Base-by-base conservation (phyloP, 139 green algal species). In the Yamagishiella unicocca region DNA sequence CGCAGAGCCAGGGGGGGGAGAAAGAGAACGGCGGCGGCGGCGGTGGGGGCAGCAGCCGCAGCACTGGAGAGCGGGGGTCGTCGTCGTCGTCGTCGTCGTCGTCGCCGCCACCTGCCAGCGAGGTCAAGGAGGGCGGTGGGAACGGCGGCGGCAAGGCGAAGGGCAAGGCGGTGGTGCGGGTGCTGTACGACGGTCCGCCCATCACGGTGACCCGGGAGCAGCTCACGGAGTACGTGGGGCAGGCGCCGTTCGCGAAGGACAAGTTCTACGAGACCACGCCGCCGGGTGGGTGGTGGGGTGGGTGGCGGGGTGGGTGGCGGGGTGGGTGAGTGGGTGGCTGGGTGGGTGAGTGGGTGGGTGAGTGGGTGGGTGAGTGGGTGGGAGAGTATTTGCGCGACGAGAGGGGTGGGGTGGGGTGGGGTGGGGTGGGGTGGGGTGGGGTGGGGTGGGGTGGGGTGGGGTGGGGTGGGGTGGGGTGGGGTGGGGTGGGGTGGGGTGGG, bases 191-290 rank as follows among this genome's bases (percentile, higher is more conserved):
- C 38, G 94, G 89, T 3, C 90, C 92, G n/a, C 92, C 93, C 1
- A 93, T 97, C 38, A 64, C 95, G 8, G 88, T 99, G 8, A 85
- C 92, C 50, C 66, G 72, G 0, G 88, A 46, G 19, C 90, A 93
- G 45, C 89, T 99, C 38, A 93, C 94, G 84, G 93, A 97, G 55
- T 99, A 98, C 77, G 93, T 99, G 58, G 98, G 98, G 6, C 93
- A 96, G 85, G 95, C 97, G 21, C 96, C 96, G 45, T 99, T 99
- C 87, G 91, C 94, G 40, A 95, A 90, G 76, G 97, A 99, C 86
- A 87, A 84, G 67, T 89, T 91, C 85, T 85, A 98, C 93, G n/a
- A 89, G 33, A 35, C 55, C 55, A 89, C 87, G 45, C 72, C 79
- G 38, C 79, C 79, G n/a, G 79, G 79, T 85, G 79, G 29, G 77